Evolutionary conservation across 2,329 filamentous ascomycete species (phyloP), one percentile per base, ranked within the genome.

Genomic region (Acephala macrosclerotiorum): DNA sequence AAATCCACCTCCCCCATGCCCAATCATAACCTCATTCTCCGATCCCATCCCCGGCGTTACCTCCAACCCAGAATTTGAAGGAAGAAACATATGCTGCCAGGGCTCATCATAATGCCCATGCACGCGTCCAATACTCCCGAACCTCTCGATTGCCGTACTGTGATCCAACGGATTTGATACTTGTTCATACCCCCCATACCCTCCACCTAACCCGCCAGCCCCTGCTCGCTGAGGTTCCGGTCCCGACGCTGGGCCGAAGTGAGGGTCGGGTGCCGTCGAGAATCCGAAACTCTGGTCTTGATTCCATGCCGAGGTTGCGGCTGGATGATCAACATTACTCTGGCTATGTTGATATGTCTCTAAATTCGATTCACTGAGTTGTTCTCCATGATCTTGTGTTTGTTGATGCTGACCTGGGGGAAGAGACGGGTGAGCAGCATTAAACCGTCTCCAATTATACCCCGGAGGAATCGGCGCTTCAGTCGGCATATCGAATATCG

Each of bases 91-190:
- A 57, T 64, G 68, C 22, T 60, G 36, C 71, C 71, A 73, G 6
- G 66, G 65, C 2, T 73, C 71, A 64, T 73, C 71, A 59, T 68
- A 72, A 25, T 65, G 64, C 0, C 71, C 71, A 66, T 72, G 71
- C n/a, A 71, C 22, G 16, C 35, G 29, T 1, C 69, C 67, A 6
- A 72, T 70, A 5, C 29, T 64, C 3, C 64, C 63, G 35, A 72
- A 72, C 8, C 64, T 40, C 53, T 66, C 49, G 0, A 72, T 9
- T 2, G 71, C 71, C 18, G 63, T 63, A 0, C n/a, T 33, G 6
- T 65, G 58, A 49, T 68, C 65, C 0, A 72, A 58, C 5, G 65
- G 66, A 40, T 72, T 72, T 2, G 55, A 12, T 12, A 45, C 61
- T 22, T 62, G 56, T 38, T 63, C 61, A 12, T 45, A 35, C n/a